These are phyloP conservation scores for Hypoxylon sp. DNA, from an alignment of 2,329 filamentous ascomycete genomes.

Conservation along the genomic window DNA sequence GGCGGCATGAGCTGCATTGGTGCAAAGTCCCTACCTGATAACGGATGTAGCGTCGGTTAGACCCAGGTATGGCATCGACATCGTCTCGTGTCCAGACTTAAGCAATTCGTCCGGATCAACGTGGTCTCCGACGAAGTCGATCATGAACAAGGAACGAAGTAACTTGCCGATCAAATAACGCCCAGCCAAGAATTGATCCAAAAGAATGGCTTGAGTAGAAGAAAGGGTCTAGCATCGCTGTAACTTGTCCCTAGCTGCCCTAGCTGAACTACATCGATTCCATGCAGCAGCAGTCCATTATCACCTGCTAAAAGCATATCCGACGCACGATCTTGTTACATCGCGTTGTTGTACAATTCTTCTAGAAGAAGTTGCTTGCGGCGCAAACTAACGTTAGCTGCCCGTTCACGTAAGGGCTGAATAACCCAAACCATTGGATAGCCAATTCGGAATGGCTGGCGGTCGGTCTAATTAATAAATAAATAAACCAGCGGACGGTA, in stretches of 20 bases:
- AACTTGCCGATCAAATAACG: conserved; percentile 21
- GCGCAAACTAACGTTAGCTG: conserved; percentile 19
- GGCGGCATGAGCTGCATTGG: conserved; percentile 18
- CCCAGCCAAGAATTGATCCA: neutral
- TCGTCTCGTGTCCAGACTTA: neutral
- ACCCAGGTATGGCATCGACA: conserved; percentile 1
- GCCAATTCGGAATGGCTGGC: conserved; percentile 15
- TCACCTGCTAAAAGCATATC: conserved; percentile 8
- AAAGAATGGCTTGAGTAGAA: conserved; percentile 4
- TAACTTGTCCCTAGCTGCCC: conserved; percentile 4
- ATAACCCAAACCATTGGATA: conserved; percentile 11
- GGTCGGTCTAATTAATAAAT: conserved; percentile 9
- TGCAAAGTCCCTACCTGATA: conserved; percentile 21
- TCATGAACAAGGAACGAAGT: conserved; percentile 5
- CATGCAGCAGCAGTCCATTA: neutral
- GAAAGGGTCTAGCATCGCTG: neutral
- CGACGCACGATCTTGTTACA: conserved; percentile 33
- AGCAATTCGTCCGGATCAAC: conserved; percentile 11
- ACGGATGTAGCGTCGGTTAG: conserved; percentile 23
- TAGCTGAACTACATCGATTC: conserved; percentile 9
- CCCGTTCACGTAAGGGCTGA: conserved; percentile 22
- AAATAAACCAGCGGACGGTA: conserved; percentile 14
- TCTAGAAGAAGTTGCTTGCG: conserved; percentile 35
- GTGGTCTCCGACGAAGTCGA: conserved; percentile 14
- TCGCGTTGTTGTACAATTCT: conserved; percentile 16